Percentiles rank a stretch among this genome's conserved stretches.
Conservation (phyloP, 2,329 filamentous ascomycete species). For the Setomelanomma holmii region DNA sequence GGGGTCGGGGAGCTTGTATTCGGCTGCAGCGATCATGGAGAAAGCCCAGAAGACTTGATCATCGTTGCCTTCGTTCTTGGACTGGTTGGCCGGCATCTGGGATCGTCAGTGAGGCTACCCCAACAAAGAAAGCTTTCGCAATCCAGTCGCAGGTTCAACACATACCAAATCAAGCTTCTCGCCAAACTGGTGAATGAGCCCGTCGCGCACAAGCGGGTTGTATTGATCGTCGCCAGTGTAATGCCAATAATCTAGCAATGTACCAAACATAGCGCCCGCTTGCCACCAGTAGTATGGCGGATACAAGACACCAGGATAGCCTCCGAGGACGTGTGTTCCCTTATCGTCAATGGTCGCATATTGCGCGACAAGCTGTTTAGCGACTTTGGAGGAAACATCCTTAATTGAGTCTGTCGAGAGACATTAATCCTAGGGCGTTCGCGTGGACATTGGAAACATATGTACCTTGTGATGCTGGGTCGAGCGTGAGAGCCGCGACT, state of each 20-base stretch:
- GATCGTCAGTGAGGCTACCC: conserved; percentile 8
- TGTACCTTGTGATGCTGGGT: conserved; percentile 32
- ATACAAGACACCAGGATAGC: conserved; percentile 53
- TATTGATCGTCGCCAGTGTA: conserved; percentile 77
- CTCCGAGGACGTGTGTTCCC: conserved; percentile 47
- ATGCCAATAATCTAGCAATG: conserved; percentile 84
- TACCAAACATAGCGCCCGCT: conserved; percentile 72
- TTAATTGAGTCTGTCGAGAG: conserved; percentile 54
- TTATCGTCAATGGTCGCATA: conserved; percentile 61
- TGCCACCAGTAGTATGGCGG: conserved; percentile 72
- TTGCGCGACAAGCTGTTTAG: conserved; percentile 59
- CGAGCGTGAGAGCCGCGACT: conserved; percentile 30
- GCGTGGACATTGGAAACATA: neutral
- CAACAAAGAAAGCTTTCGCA: neutral
- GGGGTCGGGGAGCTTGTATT: conserved; percentile 56
- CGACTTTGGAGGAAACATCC: conserved; percentile 52
- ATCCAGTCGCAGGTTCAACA: no score
- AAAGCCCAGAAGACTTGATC: conserved; percentile 67
- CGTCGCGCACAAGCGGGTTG: conserved; percentile 69
- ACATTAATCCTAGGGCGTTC: neutral
- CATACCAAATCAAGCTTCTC: conserved; percentile 36
- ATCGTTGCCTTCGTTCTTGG: conserved; percentile 59
- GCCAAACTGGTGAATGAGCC: conserved; percentile 42
- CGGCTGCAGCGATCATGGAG: conserved; percentile 63
- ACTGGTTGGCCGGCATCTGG: conserved; percentile 45